Percentiles rank a stretch among this genome's conserved stretches.
These are phyloP conservation scores for Yamadazyma diospyri DNA, from an alignment of 1,139 yeast species.

Conservation along the genomic window DNA sequence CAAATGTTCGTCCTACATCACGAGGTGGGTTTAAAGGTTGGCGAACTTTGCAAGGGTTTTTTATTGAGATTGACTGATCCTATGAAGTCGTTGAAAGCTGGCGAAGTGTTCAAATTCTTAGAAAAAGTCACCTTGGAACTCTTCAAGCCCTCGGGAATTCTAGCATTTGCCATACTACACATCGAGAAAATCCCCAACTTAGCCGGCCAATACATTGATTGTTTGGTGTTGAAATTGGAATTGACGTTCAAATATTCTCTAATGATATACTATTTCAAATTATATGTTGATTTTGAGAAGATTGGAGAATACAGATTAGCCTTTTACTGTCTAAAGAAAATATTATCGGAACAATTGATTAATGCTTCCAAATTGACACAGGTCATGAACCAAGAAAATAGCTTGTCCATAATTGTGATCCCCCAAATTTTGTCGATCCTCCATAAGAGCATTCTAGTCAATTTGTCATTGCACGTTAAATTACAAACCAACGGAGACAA, in stretches of 20 bases:
- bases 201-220: neutral
- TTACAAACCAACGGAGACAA: conserved; percentile 3
- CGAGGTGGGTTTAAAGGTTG: conserved; percentile 1
- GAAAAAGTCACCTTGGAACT: conserved; percentile 1
- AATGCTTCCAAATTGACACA: conserved; percentile 1
- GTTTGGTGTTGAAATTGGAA: conserved; percentile 16
- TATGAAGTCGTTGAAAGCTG: conserved; percentile 1
- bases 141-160: conserved; percentile 2
- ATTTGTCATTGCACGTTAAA: conserved; percentile 16
- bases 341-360: conserved; percentile 19
- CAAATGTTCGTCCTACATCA: conserved; percentile 20
- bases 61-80: conserved; percentile 4
- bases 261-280: conserved; percentile 23
- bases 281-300: conserved; percentile 31
- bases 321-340: conserved; percentile 28
- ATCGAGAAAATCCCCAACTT: neutral
- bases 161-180: neutral
- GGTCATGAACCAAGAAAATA: conserved; percentile 3
- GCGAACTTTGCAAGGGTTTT: conserved; percentile 1
- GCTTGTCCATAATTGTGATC: conserved; percentile 25
- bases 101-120: conserved; percentile 4
- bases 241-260: conserved; percentile 26
- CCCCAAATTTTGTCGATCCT: conserved; percentile 26
- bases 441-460: conserved; percentile 27
- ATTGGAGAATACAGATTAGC: conserved; percentile 21